A percentile compares a stretch with the other conserved stretches of the same genome.
Conservation (phyloP, 768 basidiomycete species). For the Lactifluus volemus region DNA sequence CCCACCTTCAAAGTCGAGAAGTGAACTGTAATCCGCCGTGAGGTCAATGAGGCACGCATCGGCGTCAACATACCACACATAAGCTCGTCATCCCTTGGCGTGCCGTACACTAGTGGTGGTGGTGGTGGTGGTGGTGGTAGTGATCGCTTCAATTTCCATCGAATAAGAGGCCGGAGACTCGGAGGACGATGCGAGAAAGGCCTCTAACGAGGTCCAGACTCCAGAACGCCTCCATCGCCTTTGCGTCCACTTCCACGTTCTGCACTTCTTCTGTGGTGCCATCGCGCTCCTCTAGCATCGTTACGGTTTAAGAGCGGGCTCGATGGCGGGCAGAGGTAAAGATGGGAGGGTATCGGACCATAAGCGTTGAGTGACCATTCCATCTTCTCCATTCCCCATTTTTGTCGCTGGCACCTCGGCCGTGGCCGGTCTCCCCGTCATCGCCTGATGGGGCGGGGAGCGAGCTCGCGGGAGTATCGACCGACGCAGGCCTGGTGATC, state of each 20-base stretch:
- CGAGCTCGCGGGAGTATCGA: slow-evolving; percentile 36
- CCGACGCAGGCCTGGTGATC: slow-evolving; percentile 8
- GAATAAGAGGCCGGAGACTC: neutral
- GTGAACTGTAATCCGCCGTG: neutral
- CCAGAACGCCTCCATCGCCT: slow-evolving; percentile 12
- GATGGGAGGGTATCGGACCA: slow-evolving; percentile 26
- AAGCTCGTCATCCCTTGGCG: neutral
- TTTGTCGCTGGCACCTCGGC: too few relatives aligned
- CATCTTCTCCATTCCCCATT: neutral
- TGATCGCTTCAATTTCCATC: neutral
- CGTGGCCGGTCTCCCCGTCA: neutral
- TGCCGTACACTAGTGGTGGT: neutral
- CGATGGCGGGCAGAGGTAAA: slow-evolving; percentile 27
- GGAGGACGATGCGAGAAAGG: slow-evolving; percentile 4
- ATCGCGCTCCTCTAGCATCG: slow-evolving; percentile 2
- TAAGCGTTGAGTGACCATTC: slow-evolving; percentile 4
- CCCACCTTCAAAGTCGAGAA: neutral
- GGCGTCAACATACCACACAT: neutral
- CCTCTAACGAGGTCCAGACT: slow-evolving; percentile 13
- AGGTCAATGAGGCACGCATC: neutral
- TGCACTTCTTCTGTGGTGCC: neutral
- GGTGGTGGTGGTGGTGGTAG: neutral
- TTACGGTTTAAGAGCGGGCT: slow-evolving; percentile 28
- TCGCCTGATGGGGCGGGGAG: slow-evolving; percentile 43
- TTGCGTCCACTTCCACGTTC: neutral